Evolutionary conservation across 2,329 filamentous ascomycete species (phyloP).

Genomic region (Proliferodiscus dingleyae): DNA sequence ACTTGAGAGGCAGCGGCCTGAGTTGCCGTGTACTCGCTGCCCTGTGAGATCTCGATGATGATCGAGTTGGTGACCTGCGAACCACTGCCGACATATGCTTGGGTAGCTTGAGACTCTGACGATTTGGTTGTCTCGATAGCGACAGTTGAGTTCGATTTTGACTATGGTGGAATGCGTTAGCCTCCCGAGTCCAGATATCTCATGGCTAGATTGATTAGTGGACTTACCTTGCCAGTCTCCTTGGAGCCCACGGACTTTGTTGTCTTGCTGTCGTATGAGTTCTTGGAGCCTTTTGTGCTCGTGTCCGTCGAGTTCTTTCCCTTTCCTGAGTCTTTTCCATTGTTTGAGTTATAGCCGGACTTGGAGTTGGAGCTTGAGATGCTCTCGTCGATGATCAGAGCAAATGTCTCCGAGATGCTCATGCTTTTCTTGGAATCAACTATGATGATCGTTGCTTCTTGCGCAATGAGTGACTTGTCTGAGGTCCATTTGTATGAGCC

Average conservation of each 20-base stretch:
- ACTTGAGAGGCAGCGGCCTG: neutral
- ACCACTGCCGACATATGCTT: neutral
- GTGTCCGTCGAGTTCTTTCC: neutral
- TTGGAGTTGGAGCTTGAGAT: neutral
- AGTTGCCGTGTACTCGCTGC: neutral
- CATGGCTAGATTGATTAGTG: too few species aligned
- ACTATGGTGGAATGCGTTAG: too few species aligned
- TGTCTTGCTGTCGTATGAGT: neutral
- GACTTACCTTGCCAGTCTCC: too few species aligned
- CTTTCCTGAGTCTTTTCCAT: neutral
- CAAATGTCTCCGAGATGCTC: constrained; percentile 10
- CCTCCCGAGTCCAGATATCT: too few species aligned
- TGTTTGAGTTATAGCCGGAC: neutral
- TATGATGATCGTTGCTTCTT: constrained; percentile 16
- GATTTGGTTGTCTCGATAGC: neutral
- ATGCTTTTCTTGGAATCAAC: constrained; percentile 11
- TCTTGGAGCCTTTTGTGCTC: neutral
- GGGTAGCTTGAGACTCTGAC: neutral
- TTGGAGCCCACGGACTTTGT: neutral
- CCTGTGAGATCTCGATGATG: neutral
- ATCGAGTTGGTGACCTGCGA: neutral
- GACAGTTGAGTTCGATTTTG: neutral
- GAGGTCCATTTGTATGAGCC: constrained; percentile 17
- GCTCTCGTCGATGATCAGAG: constrained; percentile 1
- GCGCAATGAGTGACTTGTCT: constrained; percentile 8